A percentile compares a stretch with the other conserved stretches of the same genome.
These are phyloP conservation scores for Pseudomicrostroma phylloplanum DNA, from an alignment of 1,284 basidiomycete species.

Conservation along the genomic window DNA sequence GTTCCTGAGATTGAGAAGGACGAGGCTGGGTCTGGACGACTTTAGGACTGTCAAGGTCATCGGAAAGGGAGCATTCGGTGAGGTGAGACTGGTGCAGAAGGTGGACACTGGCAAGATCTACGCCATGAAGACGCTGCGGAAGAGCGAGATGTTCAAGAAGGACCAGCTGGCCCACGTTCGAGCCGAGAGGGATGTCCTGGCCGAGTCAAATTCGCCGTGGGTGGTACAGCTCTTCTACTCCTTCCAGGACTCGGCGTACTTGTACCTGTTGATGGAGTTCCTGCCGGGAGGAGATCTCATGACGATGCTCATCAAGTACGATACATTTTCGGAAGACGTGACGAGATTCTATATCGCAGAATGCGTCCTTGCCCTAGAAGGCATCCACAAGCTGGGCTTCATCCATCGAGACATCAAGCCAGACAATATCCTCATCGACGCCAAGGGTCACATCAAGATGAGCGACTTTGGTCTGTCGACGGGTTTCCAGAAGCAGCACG, in stretches of 20 bases:
- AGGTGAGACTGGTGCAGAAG: slow-evolving; percentile 94
- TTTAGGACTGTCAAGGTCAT: slow-evolving; percentile 98
- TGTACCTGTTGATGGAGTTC: slow-evolving; percentile 99
- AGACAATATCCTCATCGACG: slow-evolving; percentile 94
- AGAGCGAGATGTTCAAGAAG: slow-evolving; percentile 98
- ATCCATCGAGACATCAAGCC: slow-evolving; percentile 95
- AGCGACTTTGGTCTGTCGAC: slow-evolving; percentile 93
- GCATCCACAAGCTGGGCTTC: slow-evolving; percentile 96
- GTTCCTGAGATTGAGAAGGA: slow-evolving; percentile 81
- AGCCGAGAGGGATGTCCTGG: slow-evolving; percentile 95
- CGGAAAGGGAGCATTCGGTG: slow-evolving; percentile 96
- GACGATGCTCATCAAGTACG: slow-evolving; percentile 99
- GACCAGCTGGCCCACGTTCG: slow-evolving; percentile 96
- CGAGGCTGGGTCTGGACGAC: slow-evolving; percentile 84
- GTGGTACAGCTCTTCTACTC: slow-evolving; percentile 97
- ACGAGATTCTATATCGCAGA: slow-evolving; percentile 99
- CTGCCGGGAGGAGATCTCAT: slow-evolving; percentile 94
- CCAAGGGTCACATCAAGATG: slow-evolving; percentile 85
- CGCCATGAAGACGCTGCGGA: slow-evolving; percentile 97
- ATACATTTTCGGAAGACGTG: slow-evolving; percentile 96
- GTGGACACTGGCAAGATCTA: slow-evolving; percentile 95
- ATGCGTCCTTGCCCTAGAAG: slow-evolving; percentile 94
- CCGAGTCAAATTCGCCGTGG: slow-evolving; percentile 95
- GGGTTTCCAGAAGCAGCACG: slow-evolving; percentile 89
- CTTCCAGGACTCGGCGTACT: slow-evolving; percentile 91